phyloP scores from a whole-genome alignment of 495 filamentous ascomycete genomes.

The Podospora bellae-mahoneyi region DNA sequence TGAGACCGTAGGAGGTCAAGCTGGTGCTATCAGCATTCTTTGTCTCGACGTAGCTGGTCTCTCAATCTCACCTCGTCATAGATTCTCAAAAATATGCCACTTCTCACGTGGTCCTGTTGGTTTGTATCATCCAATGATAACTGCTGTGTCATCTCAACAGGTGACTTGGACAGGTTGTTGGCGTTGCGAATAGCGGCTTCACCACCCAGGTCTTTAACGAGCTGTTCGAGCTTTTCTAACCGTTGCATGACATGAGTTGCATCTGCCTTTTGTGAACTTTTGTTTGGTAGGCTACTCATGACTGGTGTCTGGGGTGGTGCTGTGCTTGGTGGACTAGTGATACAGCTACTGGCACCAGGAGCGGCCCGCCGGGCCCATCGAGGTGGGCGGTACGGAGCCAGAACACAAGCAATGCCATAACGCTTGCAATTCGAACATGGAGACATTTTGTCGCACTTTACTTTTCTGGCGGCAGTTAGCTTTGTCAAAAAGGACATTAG shows the following conservation, averaged over 20 bases:
- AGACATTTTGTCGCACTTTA: conserved; percentile 57
- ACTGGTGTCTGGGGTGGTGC: conserved; percentile 14
- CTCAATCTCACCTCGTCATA: conserved; percentile 48
- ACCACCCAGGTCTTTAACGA: conserved; percentile 55
- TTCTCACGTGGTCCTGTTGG: conserved; percentile 49
- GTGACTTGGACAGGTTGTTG: conserved; percentile 30
- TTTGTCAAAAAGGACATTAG: too few relatives aligned
- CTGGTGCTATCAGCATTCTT: conserved; percentile 23
- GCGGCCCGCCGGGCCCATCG: conserved; percentile 50
- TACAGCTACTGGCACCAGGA: neutral
- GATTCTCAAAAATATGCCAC: conserved; percentile 52
- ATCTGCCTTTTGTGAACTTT: conserved; percentile 2
- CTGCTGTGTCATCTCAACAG: conserved; percentile 15
- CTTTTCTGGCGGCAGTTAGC: conserved; percentile 48
- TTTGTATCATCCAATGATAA: conserved; percentile 42
- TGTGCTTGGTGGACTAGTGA: conserved; percentile 6
- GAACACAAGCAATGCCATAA: conserved; percentile 53
- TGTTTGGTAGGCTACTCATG: conserved; percentile 15
- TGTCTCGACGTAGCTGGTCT: neutral
- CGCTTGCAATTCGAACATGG: conserved; percentile 60
- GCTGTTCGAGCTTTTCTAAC: conserved; percentile 49
- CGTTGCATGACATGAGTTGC: conserved; percentile 48
- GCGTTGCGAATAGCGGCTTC: conserved; percentile 39
- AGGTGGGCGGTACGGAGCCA: conserved; percentile 46
- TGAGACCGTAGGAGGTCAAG: conserved; percentile 45